Evolutionary conservation across 768 basidiomycete genomes (phyloP).

Genomic region (Russula dissimulans): DNA sequence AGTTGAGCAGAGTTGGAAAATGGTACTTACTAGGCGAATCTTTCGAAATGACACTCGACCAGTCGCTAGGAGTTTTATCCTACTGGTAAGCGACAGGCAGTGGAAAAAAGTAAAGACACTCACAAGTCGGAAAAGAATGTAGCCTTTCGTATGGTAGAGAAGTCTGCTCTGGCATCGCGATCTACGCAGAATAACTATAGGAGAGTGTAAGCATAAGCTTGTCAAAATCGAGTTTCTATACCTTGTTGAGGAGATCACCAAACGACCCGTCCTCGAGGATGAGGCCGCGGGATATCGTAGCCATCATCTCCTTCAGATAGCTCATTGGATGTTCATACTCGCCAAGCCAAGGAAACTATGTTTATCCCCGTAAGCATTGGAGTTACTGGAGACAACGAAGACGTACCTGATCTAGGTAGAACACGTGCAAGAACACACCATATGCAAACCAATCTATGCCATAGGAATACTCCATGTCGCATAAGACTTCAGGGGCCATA

Average conservation of each 20-base stretch:
- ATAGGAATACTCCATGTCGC: slow-evolving; percentile 11
- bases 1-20: not conserved
- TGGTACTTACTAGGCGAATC: not conserved
- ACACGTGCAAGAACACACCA: slow-evolving; percentile 14
- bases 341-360: slow-evolving; percentile 15
- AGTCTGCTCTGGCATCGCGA: slow-evolving; percentile 3
- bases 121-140: slow-evolving; percentile 13
- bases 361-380: not conserved
- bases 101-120: not conserved
- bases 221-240: not conserved
- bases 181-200: slow-evolving; percentile 4
- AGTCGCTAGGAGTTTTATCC: not conserved
- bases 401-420: slow-evolving; percentile 11
- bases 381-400: not conserved
- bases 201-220: not conserved
- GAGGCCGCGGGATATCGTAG: not conserved
- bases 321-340: slow-evolving; percentile 5
- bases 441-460: slow-evolving; percentile 17
- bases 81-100: not conserved
- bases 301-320: slow-evolving; percentile 10
- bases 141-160: not conserved
- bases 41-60: not conserved
- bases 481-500: slow-evolving; percentile 18
- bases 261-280: slow-evolving; percentile 1
- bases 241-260: slow-evolving; percentile 6